Conservation (phyloP, 306 rosid species). For the Malus sieversii region DNA sequence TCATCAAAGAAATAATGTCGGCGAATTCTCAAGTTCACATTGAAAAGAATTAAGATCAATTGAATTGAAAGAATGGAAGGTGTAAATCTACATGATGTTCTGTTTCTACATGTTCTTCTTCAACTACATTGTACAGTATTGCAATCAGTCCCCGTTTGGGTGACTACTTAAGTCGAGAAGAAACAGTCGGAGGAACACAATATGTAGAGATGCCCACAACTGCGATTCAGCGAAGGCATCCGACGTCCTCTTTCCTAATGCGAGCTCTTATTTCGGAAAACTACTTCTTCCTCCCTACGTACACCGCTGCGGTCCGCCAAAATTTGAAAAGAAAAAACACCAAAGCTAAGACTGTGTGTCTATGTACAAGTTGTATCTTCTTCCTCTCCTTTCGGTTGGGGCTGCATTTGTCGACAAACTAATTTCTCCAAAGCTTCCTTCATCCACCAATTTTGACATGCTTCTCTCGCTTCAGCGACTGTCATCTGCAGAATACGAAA, state of each 20-base stretch:
- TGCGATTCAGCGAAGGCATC: neutral
- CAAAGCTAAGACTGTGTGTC: neutral
- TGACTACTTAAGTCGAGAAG: neutral
- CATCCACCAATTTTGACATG: slow-evolving; percentile 87
- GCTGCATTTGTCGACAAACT: slow-evolving; percentile 33
- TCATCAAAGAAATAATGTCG: neutral
- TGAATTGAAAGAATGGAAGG: slow-evolving; percentile 38
- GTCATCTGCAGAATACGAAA: slow-evolving; percentile 45
- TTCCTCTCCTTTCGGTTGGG: slow-evolving; percentile 8
- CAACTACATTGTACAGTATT: slow-evolving; percentile 20
- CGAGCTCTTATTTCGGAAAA: neutral
- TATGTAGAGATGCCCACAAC: neutral
- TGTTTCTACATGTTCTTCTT: slow-evolving; percentile 17
- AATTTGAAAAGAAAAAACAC: neutral
- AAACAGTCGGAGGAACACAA: slow-evolving; percentile 8
- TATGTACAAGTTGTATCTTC: slow-evolving; percentile 13
- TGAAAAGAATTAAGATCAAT: slow-evolving; percentile 24
- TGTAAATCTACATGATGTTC: slow-evolving; percentile 26
- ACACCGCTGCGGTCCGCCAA: slow-evolving; percentile 11
- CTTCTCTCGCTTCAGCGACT: slow-evolving; percentile 69
- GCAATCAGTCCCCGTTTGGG: slow-evolving; percentile 1
- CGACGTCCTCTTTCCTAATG: neutral
- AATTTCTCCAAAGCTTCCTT: slow-evolving; percentile 66
- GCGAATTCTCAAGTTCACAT: neutral
- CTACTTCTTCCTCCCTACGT: slow-evolving; percentile 6